Percentiles rank a stretch among this genome's conserved stretches.
Evolutionary conservation across 352 stramenopile species (phyloP).

Genomic region (Phytophthora sansomeana): DNA sequence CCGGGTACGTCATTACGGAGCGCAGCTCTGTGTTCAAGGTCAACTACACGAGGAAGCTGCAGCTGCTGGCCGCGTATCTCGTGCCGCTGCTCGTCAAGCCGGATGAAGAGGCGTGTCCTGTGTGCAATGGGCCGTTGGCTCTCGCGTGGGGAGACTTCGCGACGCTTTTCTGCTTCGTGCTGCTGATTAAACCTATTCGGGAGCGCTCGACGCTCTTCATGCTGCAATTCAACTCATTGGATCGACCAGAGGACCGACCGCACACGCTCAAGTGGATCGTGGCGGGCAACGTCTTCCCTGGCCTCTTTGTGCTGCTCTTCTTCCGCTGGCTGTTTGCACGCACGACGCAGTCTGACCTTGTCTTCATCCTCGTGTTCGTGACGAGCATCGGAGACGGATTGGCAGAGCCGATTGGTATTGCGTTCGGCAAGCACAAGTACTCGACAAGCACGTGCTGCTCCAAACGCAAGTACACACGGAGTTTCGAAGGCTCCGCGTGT

Average conservation of each 20-base stretch:
- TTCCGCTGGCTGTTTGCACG: slow-evolving; percentile 86
- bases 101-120: slow-evolving; percentile 46
- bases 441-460: slow-evolving; percentile 83
- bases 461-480: slow-evolving; percentile 82
- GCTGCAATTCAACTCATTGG: slow-evolving; percentile 90
- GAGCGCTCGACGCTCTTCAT: slow-evolving; percentile 87
- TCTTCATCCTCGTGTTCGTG: slow-evolving; percentile 88
- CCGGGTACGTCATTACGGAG: slow-evolving; percentile 88
- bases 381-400: slow-evolving; percentile 85
- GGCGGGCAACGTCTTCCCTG: slow-evolving; percentile 80
- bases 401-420: slow-evolving; percentile 79
- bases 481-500: slow-evolving; percentile 77
- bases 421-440: slow-evolving; percentile 88
- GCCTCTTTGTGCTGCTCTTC: slow-evolving; percentile 86
- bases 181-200: slow-evolving; percentile 85
- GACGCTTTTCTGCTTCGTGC: slow-evolving; percentile 81
- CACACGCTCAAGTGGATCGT: slow-evolving; percentile 86
- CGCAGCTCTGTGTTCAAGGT: slow-evolving; percentile 86
- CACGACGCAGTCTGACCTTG: slow-evolving; percentile 77
- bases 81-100: slow-evolving; percentile 82
- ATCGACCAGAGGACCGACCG: slow-evolving; percentile 83
- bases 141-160: slow-evolving; percentile 87
- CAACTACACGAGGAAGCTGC: slow-evolving; percentile 89
- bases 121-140: slow-evolving; percentile 62
- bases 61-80: slow-evolving; percentile 82